Evolutionary conservation across 176 grass and related monocot genomes (phyloP), one percentile per base, ranked within the genome.

Genomic region (Zoysia japonica): DNA sequence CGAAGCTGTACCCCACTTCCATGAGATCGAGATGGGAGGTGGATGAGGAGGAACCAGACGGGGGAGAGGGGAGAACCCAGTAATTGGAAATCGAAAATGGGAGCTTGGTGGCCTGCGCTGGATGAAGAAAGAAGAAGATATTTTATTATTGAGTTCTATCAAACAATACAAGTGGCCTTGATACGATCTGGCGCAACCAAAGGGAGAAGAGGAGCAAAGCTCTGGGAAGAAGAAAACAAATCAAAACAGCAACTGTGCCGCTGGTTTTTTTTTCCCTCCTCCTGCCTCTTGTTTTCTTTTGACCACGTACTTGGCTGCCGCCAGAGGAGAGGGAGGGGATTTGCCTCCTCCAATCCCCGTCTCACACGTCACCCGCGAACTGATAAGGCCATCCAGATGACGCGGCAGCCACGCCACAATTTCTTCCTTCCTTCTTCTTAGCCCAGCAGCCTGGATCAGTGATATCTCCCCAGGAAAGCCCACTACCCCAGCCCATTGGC

Each of bases 321-420:
- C 50, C 35, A 53, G 84, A 87, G 70, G 65, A 47, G 78, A 70
- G 46, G 70, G 69, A 61, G 72, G 72, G 72, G 78, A 87, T 87
- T 77, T 62, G 20, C 6, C 0, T 3, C 1, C 3, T 2, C 85
- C 85, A 87, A 82, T 17, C 65, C 5, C 3, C 64, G 64, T 48
- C 0, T 2, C 65, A 28, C 85, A 71, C 49, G 40, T 82, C 85
- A 36, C 4, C 56, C 47, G 9, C 66, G 1, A 47, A 20, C 5
- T 9, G 85, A 87, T 87, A 82, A 87, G 83, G 71, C 42, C 40
- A 74, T 47, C 55, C 69, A 47, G 76, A 36, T 79, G 48, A 69
- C 49, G 16, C 38, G 47, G 71, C 20, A 74, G 28, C 28, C 28
- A 28, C 28, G 28, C 28, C 28, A 28, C 28, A 28, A 28, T 28